Percentiles rank a stretch among this genome's conserved stretches.
Conservation (phyloP, 768 basidiomycete genomes). For the Suillus ampliporus region DNA sequence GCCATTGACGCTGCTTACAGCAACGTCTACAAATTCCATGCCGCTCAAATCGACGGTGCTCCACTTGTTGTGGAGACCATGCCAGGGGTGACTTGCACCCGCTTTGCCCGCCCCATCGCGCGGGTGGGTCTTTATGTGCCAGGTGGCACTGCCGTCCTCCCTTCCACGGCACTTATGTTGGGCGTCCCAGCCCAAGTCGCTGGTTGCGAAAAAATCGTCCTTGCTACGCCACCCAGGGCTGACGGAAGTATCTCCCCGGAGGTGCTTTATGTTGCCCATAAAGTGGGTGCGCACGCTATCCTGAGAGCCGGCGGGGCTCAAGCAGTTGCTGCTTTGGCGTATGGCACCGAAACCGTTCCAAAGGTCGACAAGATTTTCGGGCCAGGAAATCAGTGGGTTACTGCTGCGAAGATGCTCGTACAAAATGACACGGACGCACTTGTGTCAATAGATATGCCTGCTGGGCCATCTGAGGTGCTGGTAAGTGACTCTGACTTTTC, state of each 20-base stretch:
- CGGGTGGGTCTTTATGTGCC: slow-evolving; percentile 97
- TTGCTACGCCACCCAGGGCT: slow-evolving; percentile 93
- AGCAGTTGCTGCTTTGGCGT: slow-evolving; percentile 94
- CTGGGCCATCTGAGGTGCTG: slow-evolving; percentile 96
- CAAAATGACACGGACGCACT: slow-evolving; percentile 98
- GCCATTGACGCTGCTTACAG: slow-evolving; percentile 91
- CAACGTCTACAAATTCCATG: slow-evolving; percentile 92
- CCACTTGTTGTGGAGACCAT: slow-evolving; percentile 90
- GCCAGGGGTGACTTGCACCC: slow-evolving; percentile 96
- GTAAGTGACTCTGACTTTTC: slow-evolving; percentile 47
- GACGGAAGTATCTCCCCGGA: slow-evolving; percentile 96
- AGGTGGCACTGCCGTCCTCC: slow-evolving; percentile 94
- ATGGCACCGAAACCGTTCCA: slow-evolving; percentile 92
- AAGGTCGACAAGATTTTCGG: slow-evolving; percentile 99
- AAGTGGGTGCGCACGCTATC: slow-evolving; percentile 89
- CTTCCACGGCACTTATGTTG: slow-evolving; percentile 97
- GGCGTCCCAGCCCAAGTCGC: slow-evolving; percentile 98
- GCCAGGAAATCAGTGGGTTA: slow-evolving; percentile 99
- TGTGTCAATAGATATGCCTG: slow-evolving; percentile 99
- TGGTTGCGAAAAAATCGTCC: slow-evolving; percentile 87
- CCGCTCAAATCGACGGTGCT: slow-evolving; percentile 77
- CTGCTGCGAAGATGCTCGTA: slow-evolving; percentile 98
- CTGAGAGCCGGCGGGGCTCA: slow-evolving; percentile 97
- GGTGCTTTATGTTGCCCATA: slow-evolving; percentile 94
- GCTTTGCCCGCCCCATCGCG: slow-evolving; percentile 94